Percentiles rank a stretch among this genome's conserved stretches.
These are phyloP conservation scores for Bothriochloa decipiens DNA, from an alignment of 176 grass and related monocot genomes.

Conservation along the genomic window DNA sequence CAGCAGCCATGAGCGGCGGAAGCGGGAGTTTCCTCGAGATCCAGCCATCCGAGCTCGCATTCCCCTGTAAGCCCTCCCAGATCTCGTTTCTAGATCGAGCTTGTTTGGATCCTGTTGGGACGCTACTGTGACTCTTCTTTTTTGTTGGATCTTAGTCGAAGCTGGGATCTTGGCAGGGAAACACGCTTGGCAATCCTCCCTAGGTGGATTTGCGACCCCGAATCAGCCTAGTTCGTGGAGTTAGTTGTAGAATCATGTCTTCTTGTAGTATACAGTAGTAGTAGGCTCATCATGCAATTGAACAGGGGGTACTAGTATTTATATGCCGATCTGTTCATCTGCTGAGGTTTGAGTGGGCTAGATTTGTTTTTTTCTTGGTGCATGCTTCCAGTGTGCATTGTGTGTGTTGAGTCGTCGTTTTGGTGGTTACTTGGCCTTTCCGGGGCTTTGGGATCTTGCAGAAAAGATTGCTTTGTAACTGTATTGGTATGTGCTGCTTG, in stretches of 20 bases:
- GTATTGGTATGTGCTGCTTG: not conserved
- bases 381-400: slow-evolving; percentile 10
- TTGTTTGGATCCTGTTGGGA: not conserved
- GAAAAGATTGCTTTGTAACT: slow-evolving; percentile 12
- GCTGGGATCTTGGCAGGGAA: slow-evolving; percentile 38
- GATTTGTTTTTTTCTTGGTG: not conserved
- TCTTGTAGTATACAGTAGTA: not conserved
- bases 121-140: not conserved
- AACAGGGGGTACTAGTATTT: not conserved
- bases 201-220: not conserved
- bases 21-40: slow-evolving; percentile 75
- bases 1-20: slow-evolving; percentile 59
- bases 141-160: slow-evolving; percentile 41
- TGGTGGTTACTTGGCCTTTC: not conserved
- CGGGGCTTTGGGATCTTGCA: slow-evolving; percentile 32
- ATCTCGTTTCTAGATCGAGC: slow-evolving; percentile 37
- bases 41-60: slow-evolving; percentile 84
- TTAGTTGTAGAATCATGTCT: not conserved
- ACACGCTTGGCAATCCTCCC: not conserved
- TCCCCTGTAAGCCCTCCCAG: slow-evolving; percentile 70
- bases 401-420: not conserved
- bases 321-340: slow-evolving; percentile 21
- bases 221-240: slow-evolving; percentile 24
- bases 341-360: slow-evolving; percentile 10
- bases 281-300: not conserved